A percentile compares a stretch with the other conserved stretches of the same genome.
Conservation (phyloP, 1,284 basidiomycete genomes). For the Cronartium quercuum region DNA sequence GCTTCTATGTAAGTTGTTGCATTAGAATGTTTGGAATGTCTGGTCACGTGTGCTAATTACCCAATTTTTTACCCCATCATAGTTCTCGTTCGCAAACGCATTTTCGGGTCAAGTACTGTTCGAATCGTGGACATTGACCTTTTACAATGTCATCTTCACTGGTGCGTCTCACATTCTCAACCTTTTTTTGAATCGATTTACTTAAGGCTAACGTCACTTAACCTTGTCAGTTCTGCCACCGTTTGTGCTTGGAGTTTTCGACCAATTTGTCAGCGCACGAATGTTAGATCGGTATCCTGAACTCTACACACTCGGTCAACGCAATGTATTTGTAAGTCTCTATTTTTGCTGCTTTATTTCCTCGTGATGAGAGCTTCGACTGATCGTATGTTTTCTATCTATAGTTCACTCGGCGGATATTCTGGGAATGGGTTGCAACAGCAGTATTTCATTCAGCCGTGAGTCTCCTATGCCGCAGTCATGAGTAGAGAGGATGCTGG, state of each 20-base stretch:
- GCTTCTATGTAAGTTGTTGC: slow-evolving; percentile 31
- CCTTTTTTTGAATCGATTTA: not conserved
- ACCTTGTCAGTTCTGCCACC: slow-evolving; percentile 68
- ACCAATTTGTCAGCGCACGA: slow-evolving; percentile 93
- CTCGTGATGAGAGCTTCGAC: slow-evolving; percentile 39
- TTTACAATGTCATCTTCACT: slow-evolving; percentile 51
- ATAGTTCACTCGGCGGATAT: slow-evolving; percentile 72
- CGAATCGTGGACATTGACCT: slow-evolving; percentile 92
- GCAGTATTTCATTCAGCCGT: slow-evolving; percentile 90
- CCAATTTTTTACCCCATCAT: not conserved
- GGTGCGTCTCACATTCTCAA: not conserved
- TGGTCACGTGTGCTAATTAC: not conserved
- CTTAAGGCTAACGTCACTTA: not conserved
- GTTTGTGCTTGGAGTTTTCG: slow-evolving; percentile 84
- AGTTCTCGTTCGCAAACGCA: slow-evolving; percentile 96
- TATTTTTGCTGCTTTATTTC: slow-evolving; percentile 39
- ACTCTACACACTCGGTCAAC: slow-evolving; percentile 84
- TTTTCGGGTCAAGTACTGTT: slow-evolving; percentile 98
- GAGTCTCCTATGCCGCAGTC: slow-evolving; percentile 48
- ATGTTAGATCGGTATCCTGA: slow-evolving; percentile 97
- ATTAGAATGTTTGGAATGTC: not conserved
- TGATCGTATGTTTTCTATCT: not conserved
- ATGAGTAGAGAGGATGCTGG: not conserved
- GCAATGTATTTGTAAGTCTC: slow-evolving; percentile 63
- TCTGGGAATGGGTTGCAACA: slow-evolving; percentile 93